Conservation (phyloP, 257 asterid genomes). For the Fraxinus cuspidata region DNA sequence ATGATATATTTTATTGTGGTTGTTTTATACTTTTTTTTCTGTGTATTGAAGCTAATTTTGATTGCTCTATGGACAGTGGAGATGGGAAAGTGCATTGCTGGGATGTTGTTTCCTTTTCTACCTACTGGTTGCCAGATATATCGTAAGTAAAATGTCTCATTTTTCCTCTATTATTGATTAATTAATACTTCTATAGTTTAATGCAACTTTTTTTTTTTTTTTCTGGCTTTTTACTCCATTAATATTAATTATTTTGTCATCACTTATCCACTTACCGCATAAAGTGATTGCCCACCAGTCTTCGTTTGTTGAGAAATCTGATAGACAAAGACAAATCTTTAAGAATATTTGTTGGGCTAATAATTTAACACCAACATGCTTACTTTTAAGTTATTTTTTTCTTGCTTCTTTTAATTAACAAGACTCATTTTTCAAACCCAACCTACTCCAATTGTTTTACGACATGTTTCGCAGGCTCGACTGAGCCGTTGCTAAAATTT, state of each 20-base stretch:
- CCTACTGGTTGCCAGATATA: conserved; percentile 69
- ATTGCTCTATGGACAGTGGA: conserved; percentile 69
- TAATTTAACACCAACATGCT: neutral
- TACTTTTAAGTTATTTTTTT: neutral
- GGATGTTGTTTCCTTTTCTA: conserved; percentile 86
- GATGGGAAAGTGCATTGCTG: conserved; percentile 94
- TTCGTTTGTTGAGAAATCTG: neutral
- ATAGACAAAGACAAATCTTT: neutral
- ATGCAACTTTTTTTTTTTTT: neutral
- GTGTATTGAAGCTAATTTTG: neutral
- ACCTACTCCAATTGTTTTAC: neutral
- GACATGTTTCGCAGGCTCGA: neutral
- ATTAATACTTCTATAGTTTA: neutral
- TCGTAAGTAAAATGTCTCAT: conserved; percentile 51
- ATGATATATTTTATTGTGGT: no score
- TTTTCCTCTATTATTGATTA: neutral
- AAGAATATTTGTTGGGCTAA: neutral
- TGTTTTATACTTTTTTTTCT: no score
- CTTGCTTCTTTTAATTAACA: neutral
- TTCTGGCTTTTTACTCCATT: neutral
- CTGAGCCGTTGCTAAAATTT: neutral
- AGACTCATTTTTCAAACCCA: neutral
- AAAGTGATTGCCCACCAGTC: neutral
- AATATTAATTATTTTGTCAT: neutral
- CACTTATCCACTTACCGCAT: neutral